Base-by-base conservation (phyloP, 495 filamentous ascomycete species). In the Penicillium crystallinum region DNA sequence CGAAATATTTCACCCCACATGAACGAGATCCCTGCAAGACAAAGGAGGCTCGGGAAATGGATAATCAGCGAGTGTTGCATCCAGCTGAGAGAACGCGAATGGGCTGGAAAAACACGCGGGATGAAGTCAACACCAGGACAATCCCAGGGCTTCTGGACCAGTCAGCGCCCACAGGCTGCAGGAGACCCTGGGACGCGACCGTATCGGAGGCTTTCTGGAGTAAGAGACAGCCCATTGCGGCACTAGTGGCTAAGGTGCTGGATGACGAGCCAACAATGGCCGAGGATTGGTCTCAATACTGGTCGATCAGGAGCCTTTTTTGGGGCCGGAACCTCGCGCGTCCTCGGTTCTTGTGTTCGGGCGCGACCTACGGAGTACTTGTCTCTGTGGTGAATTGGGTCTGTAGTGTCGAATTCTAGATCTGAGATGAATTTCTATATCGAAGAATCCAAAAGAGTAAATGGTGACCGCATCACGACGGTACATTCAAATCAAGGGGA, bases 151-250 rank as follows among this genome's bases (percentile, higher is more conserved):
- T 41, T 34, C 39, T 48, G 63, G 45, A 39, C 64, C 64, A 66
- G 64, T 66, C 59, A 65, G 47, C 35, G 42, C 50, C 37, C 55
- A 37, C 34, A 49, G 45, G 18, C 18, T 22, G 44, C 54, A 46
- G 43, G 39, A 59, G 64, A 58, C 56, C 62, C 62, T 62, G 56
- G 62, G 45, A 62, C 62, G 62, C 59, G 64, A 64, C 50, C 59
- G 62, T 65, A 59, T 59, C 54, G 55, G 39, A 48, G 35, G 59
- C 34, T 55, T 54, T 42, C 46, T 21, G 53, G 31, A 47, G 46
- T 43, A 17, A 43, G 40, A 64, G 57, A 46, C 57, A 48, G 54
- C 42, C 56, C 46, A 52, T 39, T 41, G 46, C 53, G 44, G 46
- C 53, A 49, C 61, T 63, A 63, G 58, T 53, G 57, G 54, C 23